A percentile compares a stretch with the other conserved stretches of the same genome.
These are phyloP conservation scores for Thermothielavioides terrestris DNA, from an alignment of 495 filamentous ascomycete species.

Conservation along the genomic window DNA sequence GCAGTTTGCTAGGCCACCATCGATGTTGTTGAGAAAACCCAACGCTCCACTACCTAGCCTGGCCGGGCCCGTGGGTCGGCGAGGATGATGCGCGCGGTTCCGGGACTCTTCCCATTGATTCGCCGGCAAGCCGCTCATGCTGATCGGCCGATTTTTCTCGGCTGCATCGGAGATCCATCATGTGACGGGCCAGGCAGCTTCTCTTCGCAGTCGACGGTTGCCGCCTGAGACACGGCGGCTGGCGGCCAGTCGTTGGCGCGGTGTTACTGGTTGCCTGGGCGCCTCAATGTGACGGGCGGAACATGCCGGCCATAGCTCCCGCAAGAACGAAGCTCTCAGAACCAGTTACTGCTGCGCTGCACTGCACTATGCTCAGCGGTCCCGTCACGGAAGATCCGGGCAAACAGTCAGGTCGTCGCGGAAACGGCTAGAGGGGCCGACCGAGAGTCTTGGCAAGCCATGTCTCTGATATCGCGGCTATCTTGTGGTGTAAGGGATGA, in stretches of 20 bases:
- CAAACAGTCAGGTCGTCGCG: background rate
- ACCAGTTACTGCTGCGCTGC: no score
- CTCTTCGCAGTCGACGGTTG: background rate
- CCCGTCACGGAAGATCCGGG: no score
- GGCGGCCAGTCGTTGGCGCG: no score
- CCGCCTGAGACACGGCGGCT: background rate
- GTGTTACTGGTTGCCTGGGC: background rate
- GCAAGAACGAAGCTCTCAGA: no score
- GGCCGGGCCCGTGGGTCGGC: background rate
- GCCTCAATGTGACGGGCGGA: constrained; percentile 3
- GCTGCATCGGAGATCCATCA: constrained; percentile 22
- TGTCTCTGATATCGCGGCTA: constrained; percentile 3
- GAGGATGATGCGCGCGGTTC: constrained; percentile 6
- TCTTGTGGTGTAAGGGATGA: constrained; percentile 2
- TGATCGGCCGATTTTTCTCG: constrained; percentile 1
- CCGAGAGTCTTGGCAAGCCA: constrained; percentile 3
- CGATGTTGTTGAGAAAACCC: no score
- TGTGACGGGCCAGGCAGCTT: constrained; percentile 13
- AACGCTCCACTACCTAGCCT: background rate
- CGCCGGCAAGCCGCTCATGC: background rate
- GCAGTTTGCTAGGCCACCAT: no score
- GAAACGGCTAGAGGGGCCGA: background rate
- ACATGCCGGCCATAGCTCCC: constrained; percentile 1
- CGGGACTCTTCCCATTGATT: constrained; percentile 16
- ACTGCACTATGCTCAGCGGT: no score